These are phyloP conservation scores for Syncephalastrum monosporum DNA, from an alignment of 371 early-diverging fungal species.

Conservation along the genomic window DNA sequence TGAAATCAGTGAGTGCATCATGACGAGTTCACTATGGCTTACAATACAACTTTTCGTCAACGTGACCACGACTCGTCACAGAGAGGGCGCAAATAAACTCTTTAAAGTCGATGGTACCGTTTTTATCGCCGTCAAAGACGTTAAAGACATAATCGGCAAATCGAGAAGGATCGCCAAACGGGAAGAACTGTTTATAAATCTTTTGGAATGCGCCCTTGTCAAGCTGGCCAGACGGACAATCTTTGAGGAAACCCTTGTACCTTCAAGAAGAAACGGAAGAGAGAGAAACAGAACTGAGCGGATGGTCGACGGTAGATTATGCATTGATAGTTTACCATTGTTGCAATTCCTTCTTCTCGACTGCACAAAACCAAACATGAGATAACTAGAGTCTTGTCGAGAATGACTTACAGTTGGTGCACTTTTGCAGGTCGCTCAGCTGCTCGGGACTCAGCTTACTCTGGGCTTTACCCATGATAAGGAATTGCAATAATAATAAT, in stretches of 20 bases:
- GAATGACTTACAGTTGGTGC: slow-evolving; percentile 76
- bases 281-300: background rate
- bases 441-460: slow-evolving; percentile 83
- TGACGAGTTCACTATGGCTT: slow-evolving; percentile 19
- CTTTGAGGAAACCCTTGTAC: slow-evolving; percentile 94
- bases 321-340: slow-evolving; percentile 69
- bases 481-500: no score
- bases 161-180: slow-evolving; percentile 90
- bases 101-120: slow-evolving; percentile 88
- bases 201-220: slow-evolving; percentile 86
- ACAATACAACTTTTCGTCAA: slow-evolving; percentile 90
- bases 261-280: slow-evolving; percentile 31
- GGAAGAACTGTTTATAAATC: slow-evolving; percentile 96
- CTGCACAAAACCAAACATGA: slow-evolving; percentile 38
- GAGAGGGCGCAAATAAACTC: slow-evolving; percentile 91
- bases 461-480: slow-evolving; percentile 79
- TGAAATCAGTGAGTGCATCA: background rate
- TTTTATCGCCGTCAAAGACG: slow-evolving; percentile 87
- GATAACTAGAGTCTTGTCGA: background rate
- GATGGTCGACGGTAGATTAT: slow-evolving; percentile 1
- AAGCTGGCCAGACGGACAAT: slow-evolving; percentile 87
- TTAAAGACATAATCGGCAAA: slow-evolving; percentile 92
- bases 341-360: slow-evolving; percentile 92
- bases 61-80: slow-evolving; percentile 79
- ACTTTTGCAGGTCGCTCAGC: slow-evolving; percentile 75